Percentiles rank a stretch among this genome's conserved stretches.
phyloP scores from a whole-genome alignment of 108 stramenopile species.

The Nitzschia putrida region DNA sequence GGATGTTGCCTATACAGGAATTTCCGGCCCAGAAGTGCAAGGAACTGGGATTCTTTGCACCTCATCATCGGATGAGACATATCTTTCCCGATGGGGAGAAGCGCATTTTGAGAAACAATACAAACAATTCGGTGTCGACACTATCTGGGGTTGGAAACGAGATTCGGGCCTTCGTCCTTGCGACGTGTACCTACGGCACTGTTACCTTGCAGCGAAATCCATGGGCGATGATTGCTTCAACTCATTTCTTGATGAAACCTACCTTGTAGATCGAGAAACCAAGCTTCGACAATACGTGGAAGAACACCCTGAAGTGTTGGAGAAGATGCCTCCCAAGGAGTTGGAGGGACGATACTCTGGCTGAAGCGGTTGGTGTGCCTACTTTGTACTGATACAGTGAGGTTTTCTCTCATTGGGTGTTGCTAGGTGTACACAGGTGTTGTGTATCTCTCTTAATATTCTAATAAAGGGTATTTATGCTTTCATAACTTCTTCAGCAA shows the following conservation, averaged over 20 bases:
- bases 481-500: constrained; percentile 34
- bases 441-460: not conserved
- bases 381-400: too few species aligned
- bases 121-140: constrained; percentile 55
- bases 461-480: not conserved
- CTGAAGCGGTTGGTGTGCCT: constrained; percentile 11
- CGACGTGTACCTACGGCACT: constrained; percentile 84
- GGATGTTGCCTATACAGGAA: not conserved
- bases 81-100: constrained; percentile 67
- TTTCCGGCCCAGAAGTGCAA: not conserved
- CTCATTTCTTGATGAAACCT: constrained; percentile 82
- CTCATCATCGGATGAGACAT: constrained; percentile 66
- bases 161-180: constrained; percentile 79
- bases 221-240: constrained; percentile 62
- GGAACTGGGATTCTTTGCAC: constrained; percentile 63
- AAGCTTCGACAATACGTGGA: constrained; percentile 69
- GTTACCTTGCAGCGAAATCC: constrained; percentile 69
- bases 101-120: constrained; percentile 59
- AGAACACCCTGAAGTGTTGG: constrained; percentile 53
- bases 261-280: constrained; percentile 72
- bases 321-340: constrained; percentile 43
- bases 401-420: too few species aligned
- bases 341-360: constrained; percentile 61
- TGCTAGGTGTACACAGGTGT: not conserved
- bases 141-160: constrained; percentile 79